Evolutionary conservation across 306 rosid species (phyloP).

Genomic region (Lagenaria siceraria): DNA sequence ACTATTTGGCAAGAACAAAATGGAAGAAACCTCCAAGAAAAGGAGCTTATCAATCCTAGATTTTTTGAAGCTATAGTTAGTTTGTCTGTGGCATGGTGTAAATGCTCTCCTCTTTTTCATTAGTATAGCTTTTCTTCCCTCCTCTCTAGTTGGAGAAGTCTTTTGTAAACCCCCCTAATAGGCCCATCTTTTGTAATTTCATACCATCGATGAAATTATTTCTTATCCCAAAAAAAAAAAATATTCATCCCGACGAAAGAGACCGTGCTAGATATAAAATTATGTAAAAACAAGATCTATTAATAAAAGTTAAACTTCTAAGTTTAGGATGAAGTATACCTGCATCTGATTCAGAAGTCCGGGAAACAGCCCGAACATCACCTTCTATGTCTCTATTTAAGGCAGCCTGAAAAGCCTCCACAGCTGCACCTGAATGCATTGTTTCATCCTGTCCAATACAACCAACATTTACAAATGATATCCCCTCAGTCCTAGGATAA

Average conservation of each 20-base stretch:
- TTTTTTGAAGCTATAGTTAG: too few species aligned
- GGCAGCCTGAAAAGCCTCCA: constrained; percentile 86
- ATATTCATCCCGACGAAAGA: background rate
- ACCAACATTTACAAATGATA: background rate
- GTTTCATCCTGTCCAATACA: constrained; percentile 48
- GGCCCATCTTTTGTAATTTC: too few species aligned
- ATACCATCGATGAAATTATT: too few species aligned
- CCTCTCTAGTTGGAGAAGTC: too few species aligned
- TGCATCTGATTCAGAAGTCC: constrained; percentile 38
- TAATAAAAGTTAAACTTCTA: background rate
- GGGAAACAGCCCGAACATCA: constrained; percentile 33
- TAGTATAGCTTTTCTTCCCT: too few species aligned
- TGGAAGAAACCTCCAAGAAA: too few species aligned
- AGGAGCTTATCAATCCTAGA: too few species aligned
- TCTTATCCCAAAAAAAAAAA: too few species aligned
- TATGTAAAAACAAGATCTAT: background rate
- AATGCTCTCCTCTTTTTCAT: too few species aligned
- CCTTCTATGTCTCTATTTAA: constrained; percentile 71
- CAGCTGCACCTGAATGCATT: constrained; percentile 82
- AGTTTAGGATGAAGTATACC: constrained; percentile 19
- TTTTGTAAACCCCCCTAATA: too few species aligned
- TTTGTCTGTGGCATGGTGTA: too few species aligned
- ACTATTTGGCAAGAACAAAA: too few species aligned
- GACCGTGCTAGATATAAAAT: background rate
- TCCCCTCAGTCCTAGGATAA: constrained; percentile 1